Evolutionary conservation across 1,139 yeast genomes (phyloP).

Genomic region (Suhomyces wounanorum): DNA sequence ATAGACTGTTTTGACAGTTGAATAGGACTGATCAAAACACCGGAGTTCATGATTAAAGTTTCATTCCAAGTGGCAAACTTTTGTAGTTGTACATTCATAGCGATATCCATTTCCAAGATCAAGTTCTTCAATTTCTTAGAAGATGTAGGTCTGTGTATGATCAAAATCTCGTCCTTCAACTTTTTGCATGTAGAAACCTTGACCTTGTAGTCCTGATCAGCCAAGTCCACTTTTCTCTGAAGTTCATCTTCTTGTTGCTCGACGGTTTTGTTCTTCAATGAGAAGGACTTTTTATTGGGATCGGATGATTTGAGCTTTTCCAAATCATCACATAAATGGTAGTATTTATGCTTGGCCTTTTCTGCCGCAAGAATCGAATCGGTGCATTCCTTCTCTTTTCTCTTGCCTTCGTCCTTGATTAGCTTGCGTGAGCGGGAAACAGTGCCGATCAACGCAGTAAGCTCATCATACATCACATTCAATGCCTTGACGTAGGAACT

Average conservation of each 20-base stretch:
- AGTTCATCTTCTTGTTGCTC: conserved; percentile 94
- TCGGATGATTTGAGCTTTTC: conserved; percentile 81
- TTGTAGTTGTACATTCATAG: conserved; percentile 82
- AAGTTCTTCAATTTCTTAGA: conserved; percentile 74
- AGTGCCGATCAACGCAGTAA: conserved; percentile 68
- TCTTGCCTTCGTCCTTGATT: conserved; percentile 77
- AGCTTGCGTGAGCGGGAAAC: conserved; percentile 71
- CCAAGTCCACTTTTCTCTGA: conserved; percentile 73
- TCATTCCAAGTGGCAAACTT: conserved; percentile 89
- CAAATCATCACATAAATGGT: conserved; percentile 79
- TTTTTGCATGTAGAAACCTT: conserved; percentile 75
- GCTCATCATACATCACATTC: conserved; percentile 83
- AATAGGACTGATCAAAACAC: conserved; percentile 79
- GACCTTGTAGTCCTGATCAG: conserved; percentile 83
- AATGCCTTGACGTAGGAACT: conserved; percentile 76
- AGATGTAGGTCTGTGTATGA: conserved; percentile 74
- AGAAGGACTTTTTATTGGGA: conserved; percentile 79
- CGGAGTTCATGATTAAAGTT: conserved; percentile 78
- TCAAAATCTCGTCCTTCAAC: conserved; percentile 69
- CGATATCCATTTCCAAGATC: conserved; percentile 84
- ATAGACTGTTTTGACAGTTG: conserved; percentile 51
- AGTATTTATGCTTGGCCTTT: conserved; percentile 82
- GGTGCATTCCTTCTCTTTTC: conserved; percentile 78
- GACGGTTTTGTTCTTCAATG: conserved; percentile 73
- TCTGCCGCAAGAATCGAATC: conserved; percentile 85